These are phyloP conservation scores for Ilyonectria sp. DNA, from an alignment of 2,329 filamentous ascomycete species.

Conservation along the genomic window DNA sequence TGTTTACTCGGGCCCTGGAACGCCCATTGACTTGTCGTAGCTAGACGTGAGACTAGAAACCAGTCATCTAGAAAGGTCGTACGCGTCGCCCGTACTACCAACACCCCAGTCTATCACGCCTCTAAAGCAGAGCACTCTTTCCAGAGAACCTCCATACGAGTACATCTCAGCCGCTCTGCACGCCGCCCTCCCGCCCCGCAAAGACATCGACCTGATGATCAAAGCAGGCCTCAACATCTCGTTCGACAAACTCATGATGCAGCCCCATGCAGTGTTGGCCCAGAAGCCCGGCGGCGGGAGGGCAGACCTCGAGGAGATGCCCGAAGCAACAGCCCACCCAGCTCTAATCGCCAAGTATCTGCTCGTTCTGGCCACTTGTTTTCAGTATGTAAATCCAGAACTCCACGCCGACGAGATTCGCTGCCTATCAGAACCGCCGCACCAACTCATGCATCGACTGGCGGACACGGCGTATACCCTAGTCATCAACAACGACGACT, in stretches of 20 bases:
- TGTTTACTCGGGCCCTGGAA: neutral
- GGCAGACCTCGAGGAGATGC: neutral
- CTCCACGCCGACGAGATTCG: constrained; percentile 33
- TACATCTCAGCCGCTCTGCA: constrained; percentile 3
- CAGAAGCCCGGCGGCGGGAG: constrained; percentile 1
- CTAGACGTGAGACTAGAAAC: neutral
- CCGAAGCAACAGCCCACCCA: constrained; percentile 55
- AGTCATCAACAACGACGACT: constrained; percentile 64
- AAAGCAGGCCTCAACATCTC: constrained; percentile 20
- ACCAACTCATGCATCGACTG: constrained; percentile 6
- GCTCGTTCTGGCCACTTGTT: constrained; percentile 59
- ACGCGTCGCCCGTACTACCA: neutral
- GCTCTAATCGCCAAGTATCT: constrained; percentile 61
- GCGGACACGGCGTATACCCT: constrained; percentile 38
- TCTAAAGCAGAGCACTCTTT: neutral
- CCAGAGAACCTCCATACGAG: neutral
- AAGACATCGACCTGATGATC: constrained; percentile 14
- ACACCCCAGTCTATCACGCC: neutral
- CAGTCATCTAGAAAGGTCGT: too few species aligned
- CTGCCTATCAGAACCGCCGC: constrained; percentile 9
- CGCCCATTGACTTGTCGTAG: neutral
- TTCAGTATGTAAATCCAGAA: constrained; percentile 58
- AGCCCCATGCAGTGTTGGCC: neutral
- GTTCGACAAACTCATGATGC: constrained; percentile 16
- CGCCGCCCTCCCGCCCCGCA: constrained; percentile 5